These are phyloP conservation scores for Vigna radiata DNA, from an alignment of 306 rosid genomes.

Conservation along the genomic window DNA sequence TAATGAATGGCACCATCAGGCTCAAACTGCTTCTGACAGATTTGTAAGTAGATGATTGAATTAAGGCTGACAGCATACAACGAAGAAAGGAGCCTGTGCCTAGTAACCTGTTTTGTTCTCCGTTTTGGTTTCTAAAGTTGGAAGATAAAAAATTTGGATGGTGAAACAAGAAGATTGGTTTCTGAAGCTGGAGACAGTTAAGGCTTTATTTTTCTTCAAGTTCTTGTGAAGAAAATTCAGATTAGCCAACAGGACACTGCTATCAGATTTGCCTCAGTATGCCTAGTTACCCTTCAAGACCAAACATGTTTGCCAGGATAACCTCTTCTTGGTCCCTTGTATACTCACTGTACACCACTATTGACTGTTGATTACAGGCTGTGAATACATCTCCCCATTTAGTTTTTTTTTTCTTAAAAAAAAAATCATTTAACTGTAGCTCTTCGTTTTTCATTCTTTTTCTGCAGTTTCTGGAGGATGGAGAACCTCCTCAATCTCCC, in stretches of 20 bases:
- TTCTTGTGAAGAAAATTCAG: slow-evolving; percentile 40
- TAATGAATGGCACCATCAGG: slow-evolving; percentile 58
- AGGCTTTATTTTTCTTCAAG: slow-evolving; percentile 31
- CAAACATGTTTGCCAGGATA: not conserved
- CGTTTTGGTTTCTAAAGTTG: slow-evolving; percentile 24
- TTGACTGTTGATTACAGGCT: slow-evolving; percentile 14
- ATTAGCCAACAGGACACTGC: slow-evolving; percentile 26
- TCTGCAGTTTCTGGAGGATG: slow-evolving; percentile 7
- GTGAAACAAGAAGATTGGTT: slow-evolving; percentile 15
- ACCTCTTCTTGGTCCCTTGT: slow-evolving; percentile 37
- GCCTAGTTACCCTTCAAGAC: slow-evolving; percentile 32
- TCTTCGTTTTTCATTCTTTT: not conserved
- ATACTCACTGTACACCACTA: not conserved
- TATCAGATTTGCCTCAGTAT: slow-evolving; percentile 29
- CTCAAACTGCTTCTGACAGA: slow-evolving; percentile 49
- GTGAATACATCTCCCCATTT: slow-evolving; percentile 33
- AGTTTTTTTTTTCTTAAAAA: not conserved
- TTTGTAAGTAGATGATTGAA: slow-evolving; percentile 47
- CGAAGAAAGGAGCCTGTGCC: slow-evolving; percentile 35
- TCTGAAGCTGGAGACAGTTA: slow-evolving; percentile 6
- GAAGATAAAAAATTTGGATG: slow-evolving; percentile 30
- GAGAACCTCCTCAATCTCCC: not conserved
- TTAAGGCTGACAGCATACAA: slow-evolving; percentile 34
- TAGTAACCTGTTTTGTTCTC: slow-evolving; percentile 33
- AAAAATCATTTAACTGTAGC: slow-evolving; percentile 13